A percentile compares a stretch with the other conserved stretches of the same genome.
These are phyloP conservation scores for Saccharum officinarum DNA, from an alignment of 176 grass and related monocot species.

Conservation along the genomic window DNA sequence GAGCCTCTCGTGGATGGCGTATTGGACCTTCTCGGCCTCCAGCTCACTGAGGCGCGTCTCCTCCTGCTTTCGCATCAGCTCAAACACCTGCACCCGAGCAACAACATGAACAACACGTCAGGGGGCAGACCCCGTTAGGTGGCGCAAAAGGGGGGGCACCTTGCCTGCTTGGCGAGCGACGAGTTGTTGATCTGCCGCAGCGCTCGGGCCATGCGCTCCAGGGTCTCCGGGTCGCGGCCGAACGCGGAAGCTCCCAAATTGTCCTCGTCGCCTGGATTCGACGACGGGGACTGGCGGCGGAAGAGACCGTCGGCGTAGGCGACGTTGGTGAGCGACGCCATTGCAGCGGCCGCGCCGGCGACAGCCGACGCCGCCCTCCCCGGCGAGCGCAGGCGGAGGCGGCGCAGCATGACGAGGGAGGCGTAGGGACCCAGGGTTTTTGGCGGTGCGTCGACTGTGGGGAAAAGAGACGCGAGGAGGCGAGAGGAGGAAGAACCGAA, in stretches of 20 bases:
- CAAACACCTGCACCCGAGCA: slow-evolving; percentile 63
- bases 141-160: slow-evolving; percentile 52
- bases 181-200: slow-evolving; percentile 84
- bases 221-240: slow-evolving; percentile 58
- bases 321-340: slow-evolving; percentile 39
- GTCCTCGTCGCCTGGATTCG: slow-evolving; percentile 7
- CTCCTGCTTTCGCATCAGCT: slow-evolving; percentile 84
- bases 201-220: slow-evolving; percentile 60
- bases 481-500: background rate
- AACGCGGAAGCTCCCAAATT: background rate
- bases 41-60: slow-evolving; percentile 57
- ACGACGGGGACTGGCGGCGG: slow-evolving; percentile 32
- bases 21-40: slow-evolving; percentile 56
- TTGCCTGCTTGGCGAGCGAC: slow-evolving; percentile 65
- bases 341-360: slow-evolving; percentile 23
- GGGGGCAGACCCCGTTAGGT: background rate
- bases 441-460: slow-evolving; percentile 25
- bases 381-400: slow-evolving; percentile 40
- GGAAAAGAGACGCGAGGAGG: background rate
- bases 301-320: slow-evolving; percentile 72
- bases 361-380: slow-evolving; percentile 34
- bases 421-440: slow-evolving; percentile 32
- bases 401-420: slow-evolving; percentile 33
- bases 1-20: slow-evolving; percentile 40
- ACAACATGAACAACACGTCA: background rate